Percentiles rank a stretch among this genome's conserved stretches.
Evolutionary conservation across 805 yeast species (phyloP).

Genomic region (Kuraishia cidri): DNA sequence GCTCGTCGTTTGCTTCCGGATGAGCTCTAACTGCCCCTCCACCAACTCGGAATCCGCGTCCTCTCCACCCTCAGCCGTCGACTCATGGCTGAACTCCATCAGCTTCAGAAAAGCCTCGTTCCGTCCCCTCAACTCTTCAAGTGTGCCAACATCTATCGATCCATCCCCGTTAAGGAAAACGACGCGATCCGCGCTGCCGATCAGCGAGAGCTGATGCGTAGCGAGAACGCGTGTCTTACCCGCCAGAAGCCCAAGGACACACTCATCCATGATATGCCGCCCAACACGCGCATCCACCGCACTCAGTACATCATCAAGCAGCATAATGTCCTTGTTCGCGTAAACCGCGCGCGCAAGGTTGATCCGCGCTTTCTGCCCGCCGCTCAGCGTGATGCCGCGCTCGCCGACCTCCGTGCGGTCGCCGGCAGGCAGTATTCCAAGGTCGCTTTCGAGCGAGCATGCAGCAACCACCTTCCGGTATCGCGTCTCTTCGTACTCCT

Average conservation of each 20-base stretch:
- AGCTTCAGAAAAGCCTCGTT: conserved; percentile 25
- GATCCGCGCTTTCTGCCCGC: conserved; percentile 84
- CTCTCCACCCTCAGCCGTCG: conserved; percentile 18
- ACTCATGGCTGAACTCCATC: conserved; percentile 26
- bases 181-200: conserved; percentile 61
- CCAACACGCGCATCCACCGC: conserved; percentile 84
- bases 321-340: conserved; percentile 53
- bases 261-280: conserved; percentile 42
- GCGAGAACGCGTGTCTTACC: conserved; percentile 66
- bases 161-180: conserved; percentile 65
- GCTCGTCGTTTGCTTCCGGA: background rate
- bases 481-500: conserved; percentile 33
- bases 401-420: conserved; percentile 80
- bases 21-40: too few relatives aligned
- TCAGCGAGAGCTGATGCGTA: conserved; percentile 73
- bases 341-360: conserved; percentile 76
- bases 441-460: conserved; percentile 62
- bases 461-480: conserved; percentile 49
- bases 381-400: conserved; percentile 75
- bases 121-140: conserved; percentile 37
- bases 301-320: conserved; percentile 73
- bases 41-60: conserved; percentile 15
- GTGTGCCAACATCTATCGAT: conserved; percentile 48
- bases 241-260: conserved; percentile 50
- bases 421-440: conserved; percentile 62